Percentiles rank a stretch among this genome's conserved stretches.
Evolutionary conservation across 1,139 yeast species (phyloP).

Genomic region (Scheffersomyces titani): DNA sequence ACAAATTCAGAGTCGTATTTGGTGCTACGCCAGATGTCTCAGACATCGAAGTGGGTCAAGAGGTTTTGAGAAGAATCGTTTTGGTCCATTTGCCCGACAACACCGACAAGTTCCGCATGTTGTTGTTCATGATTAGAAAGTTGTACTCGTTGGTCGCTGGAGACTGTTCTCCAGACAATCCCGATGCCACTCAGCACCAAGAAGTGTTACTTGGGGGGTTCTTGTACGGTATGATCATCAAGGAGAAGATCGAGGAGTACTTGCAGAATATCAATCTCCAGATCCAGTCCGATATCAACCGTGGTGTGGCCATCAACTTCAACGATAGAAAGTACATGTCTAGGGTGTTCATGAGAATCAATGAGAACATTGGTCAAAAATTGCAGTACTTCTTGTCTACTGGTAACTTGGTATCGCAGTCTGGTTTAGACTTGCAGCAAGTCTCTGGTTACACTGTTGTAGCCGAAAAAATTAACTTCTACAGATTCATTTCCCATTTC

Average conservation of each 20-base stretch:
- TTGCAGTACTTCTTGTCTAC: constrained; percentile 93
- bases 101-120: constrained; percentile 79
- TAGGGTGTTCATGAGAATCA: constrained; percentile 75
- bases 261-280: constrained; percentile 71
- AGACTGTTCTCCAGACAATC: constrained; percentile 95
- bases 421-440: constrained; percentile 97
- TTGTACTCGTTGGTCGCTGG: constrained; percentile 94
- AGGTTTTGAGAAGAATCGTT: constrained; percentile 79
- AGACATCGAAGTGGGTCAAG: constrained; percentile 89
- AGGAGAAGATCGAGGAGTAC: constrained; percentile 95
- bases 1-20: constrained; percentile 91
- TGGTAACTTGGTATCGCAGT: constrained; percentile 94
- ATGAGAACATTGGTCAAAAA: constrained; percentile 93
- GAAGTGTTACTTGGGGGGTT: constrained; percentile 95
- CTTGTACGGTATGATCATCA: constrained; percentile 92
- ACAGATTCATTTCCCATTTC: constrained; percentile 95
- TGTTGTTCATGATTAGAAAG: constrained; percentile 93
- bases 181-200: constrained; percentile 99
- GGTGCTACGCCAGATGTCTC: constrained; percentile 86
- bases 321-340: constrained; percentile 80
- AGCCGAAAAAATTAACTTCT: constrained; percentile 96
- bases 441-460: constrained; percentile 98
- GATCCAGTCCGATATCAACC: constrained; percentile 75
- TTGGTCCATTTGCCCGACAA: constrained; percentile 79
- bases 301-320: constrained; percentile 84